phyloP scores from a whole-genome alignment of 805 yeast species.

The Suhomyces tanzawaensis region DNA sequence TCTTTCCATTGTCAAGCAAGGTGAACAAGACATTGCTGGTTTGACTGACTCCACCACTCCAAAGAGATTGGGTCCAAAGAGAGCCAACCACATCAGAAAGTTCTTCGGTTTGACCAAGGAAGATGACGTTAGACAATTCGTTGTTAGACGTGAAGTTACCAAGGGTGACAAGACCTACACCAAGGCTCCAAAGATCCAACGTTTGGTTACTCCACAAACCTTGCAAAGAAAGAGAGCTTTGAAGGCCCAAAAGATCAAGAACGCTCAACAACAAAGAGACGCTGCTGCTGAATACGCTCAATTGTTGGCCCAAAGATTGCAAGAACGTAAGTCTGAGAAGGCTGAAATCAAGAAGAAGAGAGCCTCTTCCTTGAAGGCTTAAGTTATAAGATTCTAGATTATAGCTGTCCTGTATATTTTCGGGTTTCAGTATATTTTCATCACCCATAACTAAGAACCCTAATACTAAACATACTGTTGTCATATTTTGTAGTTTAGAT shows the following conservation, averaged over 20 bases:
- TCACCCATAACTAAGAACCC: slow-evolving; percentile 3
- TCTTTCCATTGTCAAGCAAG: slow-evolving; percentile 92
- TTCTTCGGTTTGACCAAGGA: slow-evolving; percentile 97
- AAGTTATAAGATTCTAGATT: slow-evolving; percentile 23
- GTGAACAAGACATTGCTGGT: slow-evolving; percentile 94
- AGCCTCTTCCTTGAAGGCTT: slow-evolving; percentile 97
- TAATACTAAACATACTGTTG: slow-evolving; percentile 5
- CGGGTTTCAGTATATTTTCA: slow-evolving; percentile 3
- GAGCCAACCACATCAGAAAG: slow-evolving; percentile 99
- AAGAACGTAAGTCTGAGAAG: slow-evolving; percentile 97
- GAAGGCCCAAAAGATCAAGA: slow-evolving; percentile 88
- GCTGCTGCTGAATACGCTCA: slow-evolving; percentile 99
- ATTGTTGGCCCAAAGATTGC: slow-evolving; percentile 95
- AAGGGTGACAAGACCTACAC: slow-evolving; percentile 98
- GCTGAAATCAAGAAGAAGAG: slow-evolving; percentile 99
- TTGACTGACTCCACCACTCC: slow-evolving; percentile 92
- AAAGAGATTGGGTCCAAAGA: slow-evolving; percentile 99
- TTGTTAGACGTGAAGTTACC: slow-evolving; percentile 96
- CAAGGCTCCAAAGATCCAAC: slow-evolving; percentile 99
- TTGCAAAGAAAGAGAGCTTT: slow-evolving; percentile 99
- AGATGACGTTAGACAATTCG: slow-evolving; percentile 80
- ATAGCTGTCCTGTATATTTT: slow-evolving; percentile 2
- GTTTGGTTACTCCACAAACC: slow-evolving; percentile 98
- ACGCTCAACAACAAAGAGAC: slow-evolving; percentile 99
- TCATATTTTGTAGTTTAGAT: neutral